A percentile compares a stretch with the other conserved stretches of the same genome.
phyloP scores from a whole-genome alignment of 441 rosid genomes.

The Oxalis stricta region DNA sequence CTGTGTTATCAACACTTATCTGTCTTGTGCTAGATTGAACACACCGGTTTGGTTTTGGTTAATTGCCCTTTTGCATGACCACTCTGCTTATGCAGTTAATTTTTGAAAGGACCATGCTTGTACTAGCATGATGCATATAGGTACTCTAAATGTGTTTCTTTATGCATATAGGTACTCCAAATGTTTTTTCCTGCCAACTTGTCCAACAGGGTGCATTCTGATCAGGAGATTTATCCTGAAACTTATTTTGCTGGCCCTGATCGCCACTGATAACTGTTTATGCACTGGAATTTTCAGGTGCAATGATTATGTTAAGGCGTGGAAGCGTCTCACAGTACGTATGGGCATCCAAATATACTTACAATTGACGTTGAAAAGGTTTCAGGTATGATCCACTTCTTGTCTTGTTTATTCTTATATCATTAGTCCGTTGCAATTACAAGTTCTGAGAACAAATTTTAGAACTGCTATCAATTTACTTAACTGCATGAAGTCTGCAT shows the following conservation, averaged over 20 bases:
- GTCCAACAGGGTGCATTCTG: not conserved
- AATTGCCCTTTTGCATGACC: too few species aligned
- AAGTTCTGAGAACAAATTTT: too few species aligned
- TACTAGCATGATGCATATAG: too few species aligned
- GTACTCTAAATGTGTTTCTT: not conserved
- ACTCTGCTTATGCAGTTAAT: too few species aligned
- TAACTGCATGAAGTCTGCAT: too few species aligned
- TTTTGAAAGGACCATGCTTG: too few species aligned
- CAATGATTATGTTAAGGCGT: conserved; percentile 85
- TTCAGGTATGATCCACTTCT: conserved; percentile 46
- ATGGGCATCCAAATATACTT: conserved; percentile 72
- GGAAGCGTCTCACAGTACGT: conserved; percentile 75
- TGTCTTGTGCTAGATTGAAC: too few species aligned
- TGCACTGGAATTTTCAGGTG: conserved; percentile 24
- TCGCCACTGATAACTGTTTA: not conserved
- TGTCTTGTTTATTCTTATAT: not conserved
- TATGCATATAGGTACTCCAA: not conserved
- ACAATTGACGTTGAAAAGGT: conserved; percentile 92
- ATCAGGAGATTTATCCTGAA: not conserved
- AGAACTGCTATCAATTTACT: too few species aligned
- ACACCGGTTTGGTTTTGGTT: too few species aligned
- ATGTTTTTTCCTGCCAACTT: not conserved
- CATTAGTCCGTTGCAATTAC: too few species aligned
- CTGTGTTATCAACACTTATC: too few species aligned
- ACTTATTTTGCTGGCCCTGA: not conserved